Evolutionary conservation across 495 filamentous ascomycete genomes (phyloP).

Genomic region (Podospora tetraspora): DNA sequence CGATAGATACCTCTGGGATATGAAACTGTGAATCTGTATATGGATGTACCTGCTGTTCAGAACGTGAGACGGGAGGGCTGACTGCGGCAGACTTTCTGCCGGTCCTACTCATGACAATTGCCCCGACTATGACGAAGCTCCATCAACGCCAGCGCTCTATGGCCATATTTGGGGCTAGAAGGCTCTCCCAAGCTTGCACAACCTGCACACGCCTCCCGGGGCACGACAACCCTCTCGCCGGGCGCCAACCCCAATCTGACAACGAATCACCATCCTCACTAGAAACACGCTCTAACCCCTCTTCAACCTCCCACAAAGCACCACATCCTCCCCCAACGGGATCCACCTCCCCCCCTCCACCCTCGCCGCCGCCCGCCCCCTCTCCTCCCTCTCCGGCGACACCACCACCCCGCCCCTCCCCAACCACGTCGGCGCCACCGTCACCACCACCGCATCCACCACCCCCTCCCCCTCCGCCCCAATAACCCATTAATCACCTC

Average conservation of each 20-base stretch:
- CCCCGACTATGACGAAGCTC: no score
- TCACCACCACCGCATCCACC: slow-evolving; percentile 69
- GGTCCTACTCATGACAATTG: no score
- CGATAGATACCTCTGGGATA: neutral
- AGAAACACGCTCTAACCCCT: neutral
- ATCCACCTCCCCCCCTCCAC: slow-evolving; percentile 2
- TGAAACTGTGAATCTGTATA: neutral
- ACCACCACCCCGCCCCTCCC: slow-evolving; percentile 74
- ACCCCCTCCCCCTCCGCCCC: slow-evolving; percentile 50
- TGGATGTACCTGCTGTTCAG: neutral
- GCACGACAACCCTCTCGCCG: no score
- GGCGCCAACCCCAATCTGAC: no score
- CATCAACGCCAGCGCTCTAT: no score
- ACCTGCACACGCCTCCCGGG: no score
- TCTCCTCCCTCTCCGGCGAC: slow-evolving; percentile 39
- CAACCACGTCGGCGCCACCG: slow-evolving; percentile 76
- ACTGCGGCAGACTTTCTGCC: no score
- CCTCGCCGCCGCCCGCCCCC: neutral
- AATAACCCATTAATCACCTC: slow-evolving; percentile 50
- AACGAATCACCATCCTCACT: neutral
- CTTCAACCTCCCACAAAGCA: slow-evolving; percentile 6
- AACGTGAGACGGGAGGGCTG: neutral
- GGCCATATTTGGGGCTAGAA: no score
- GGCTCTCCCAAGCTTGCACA: no score
- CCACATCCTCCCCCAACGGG: slow-evolving; percentile 11